Evolutionary conservation across 2,329 filamentous ascomycete genomes (phyloP).

Genomic region (Ceratocystis cubensis): DNA sequence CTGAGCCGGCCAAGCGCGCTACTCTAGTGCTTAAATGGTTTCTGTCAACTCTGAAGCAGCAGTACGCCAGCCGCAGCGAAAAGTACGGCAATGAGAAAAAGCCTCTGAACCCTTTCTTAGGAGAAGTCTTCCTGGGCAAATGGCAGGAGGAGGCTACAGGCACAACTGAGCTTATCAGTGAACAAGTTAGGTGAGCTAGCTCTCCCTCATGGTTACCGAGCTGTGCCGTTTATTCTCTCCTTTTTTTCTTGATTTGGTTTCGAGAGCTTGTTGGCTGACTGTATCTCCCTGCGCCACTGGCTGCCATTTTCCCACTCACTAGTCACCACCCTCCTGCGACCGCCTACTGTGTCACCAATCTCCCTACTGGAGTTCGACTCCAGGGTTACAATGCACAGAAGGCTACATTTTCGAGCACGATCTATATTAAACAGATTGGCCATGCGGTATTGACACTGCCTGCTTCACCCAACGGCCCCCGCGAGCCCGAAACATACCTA

Average conservation of each 20-base stretch:
- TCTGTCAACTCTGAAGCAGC: constrained; percentile 80
- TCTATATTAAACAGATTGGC: constrained; percentile 88
- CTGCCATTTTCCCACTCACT: constrained; percentile 5
- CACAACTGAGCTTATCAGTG: constrained; percentile 74
- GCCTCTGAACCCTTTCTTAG: constrained; percentile 89
- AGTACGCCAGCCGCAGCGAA: constrained; percentile 64
- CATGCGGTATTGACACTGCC: constrained; percentile 74
- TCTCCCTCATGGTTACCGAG: not conserved
- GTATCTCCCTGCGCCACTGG: not conserved
- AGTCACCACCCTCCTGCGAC: constrained; percentile 90
- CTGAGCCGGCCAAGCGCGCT: constrained; percentile 69
- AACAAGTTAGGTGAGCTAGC: constrained; percentile 63
- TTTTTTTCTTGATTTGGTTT: not conserved
- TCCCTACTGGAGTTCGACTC: constrained; percentile 64
- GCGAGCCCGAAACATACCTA: constrained; percentile 57
- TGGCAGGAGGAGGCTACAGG: constrained; percentile 69
- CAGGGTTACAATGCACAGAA: constrained; percentile 94
- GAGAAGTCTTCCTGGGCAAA: constrained; percentile 82
- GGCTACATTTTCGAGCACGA: constrained; percentile 84
- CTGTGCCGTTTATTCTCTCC: not conserved
- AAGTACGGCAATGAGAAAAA: constrained; percentile 88
- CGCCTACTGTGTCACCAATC: constrained; percentile 84
- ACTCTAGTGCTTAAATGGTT: constrained; percentile 94
- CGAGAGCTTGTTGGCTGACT: not conserved
- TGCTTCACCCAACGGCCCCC: constrained; percentile 26